Percentiles rank a stretch among this genome's conserved stretches.
Conservation (phyloP, 345 rosid genomes). For the Populus pruinosa region DNA sequence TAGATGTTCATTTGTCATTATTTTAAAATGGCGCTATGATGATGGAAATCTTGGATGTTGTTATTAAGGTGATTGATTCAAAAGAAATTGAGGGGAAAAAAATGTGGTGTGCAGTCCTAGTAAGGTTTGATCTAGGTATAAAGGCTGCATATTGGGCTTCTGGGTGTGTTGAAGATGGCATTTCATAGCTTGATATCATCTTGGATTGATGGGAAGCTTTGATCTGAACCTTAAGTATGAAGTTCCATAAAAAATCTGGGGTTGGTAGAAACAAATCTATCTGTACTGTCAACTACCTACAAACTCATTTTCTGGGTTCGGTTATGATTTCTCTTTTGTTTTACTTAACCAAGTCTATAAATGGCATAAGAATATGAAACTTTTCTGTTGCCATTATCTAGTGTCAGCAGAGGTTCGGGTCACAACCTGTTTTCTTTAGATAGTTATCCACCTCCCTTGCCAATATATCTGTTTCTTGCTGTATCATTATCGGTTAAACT, state of each 20-base stretch:
- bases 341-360: neutral
- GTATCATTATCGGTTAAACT: neutral
- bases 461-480: neutral
- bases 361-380: neutral
- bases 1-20: neutral
- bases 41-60: neutral
- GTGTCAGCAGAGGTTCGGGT: neutral
- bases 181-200: neutral
- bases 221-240: constrained; percentile 1
- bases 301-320: neutral
- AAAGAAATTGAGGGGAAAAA: neutral
- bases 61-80: neutral
- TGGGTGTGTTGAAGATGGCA: constrained; percentile 10
- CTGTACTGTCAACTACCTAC: neutral
- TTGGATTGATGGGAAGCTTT: neutral
- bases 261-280: neutral
- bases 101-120: neutral
- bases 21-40: neutral
- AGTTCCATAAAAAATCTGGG: neutral
- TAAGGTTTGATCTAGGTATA: neutral
- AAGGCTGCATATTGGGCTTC: constrained; percentile 2
- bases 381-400: neutral
- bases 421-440: neutral
- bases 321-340: neutral
- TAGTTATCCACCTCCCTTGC: neutral